A percentile compares a stretch with the other conserved stretches of the same genome.
phyloP scores from a whole-genome alignment of 495 filamentous ascomycete genomes.

The Aspergillus diversus region DNA sequence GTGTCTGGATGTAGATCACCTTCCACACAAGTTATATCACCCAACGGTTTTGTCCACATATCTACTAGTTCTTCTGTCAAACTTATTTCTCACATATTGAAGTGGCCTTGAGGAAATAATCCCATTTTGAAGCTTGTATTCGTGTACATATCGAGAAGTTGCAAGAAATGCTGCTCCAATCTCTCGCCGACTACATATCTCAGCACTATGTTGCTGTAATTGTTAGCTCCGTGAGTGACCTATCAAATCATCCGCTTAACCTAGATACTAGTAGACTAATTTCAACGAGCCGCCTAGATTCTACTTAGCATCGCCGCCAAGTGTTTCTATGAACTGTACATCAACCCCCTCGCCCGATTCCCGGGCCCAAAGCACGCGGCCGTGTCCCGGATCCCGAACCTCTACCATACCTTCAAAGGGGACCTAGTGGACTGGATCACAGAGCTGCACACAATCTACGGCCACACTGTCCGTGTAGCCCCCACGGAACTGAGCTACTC shows the following conservation, averaged over 20 bases:
- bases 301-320: neutral
- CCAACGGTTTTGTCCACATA: neutral
- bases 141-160: neutral
- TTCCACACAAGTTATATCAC: neutral
- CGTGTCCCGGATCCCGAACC: conserved; percentile 30
- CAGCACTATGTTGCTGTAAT: neutral
- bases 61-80: neutral
- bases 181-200: neutral
- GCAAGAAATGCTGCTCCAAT: neutral
- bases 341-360: conserved; percentile 47
- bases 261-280: too few species aligned
- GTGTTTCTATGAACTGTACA: conserved; percentile 42
- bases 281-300: neutral
- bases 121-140: neutral
- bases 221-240: neutral
- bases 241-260: neutral
- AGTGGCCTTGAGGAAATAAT: neutral
- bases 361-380: conserved; percentile 51
- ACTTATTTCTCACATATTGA: neutral
- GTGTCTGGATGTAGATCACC: neutral
- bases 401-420: conserved; percentile 21
- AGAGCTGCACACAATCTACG: conserved; percentile 36
- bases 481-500: conserved; percentile 59
- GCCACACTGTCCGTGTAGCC: conserved; percentile 53
- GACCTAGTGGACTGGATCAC: conserved; percentile 18